phyloP scores from a whole-genome alignment of 768 basidiomycete genomes.

The Coprinopsis cinerea region DNA sequence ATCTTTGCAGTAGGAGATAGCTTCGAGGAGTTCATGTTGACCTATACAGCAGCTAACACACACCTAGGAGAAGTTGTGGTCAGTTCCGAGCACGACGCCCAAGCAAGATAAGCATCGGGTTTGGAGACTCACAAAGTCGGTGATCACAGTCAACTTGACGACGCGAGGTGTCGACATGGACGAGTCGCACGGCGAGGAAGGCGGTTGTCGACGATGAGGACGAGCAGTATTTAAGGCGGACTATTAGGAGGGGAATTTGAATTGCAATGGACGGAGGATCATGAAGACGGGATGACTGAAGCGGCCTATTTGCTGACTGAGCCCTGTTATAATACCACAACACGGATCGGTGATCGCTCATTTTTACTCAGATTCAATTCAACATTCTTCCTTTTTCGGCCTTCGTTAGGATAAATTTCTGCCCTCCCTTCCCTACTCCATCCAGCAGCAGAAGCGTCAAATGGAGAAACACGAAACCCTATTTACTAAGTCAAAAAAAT shows the following conservation, averaged over 20 bases:
- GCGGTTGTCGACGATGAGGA: slow-evolving; percentile 9
- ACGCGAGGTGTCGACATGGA: slow-evolving; percentile 33
- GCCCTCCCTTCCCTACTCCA: slow-evolving; percentile 1
- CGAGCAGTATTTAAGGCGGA: slow-evolving; percentile 5
- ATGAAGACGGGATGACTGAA: slow-evolving; percentile 21
- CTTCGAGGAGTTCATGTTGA: slow-evolving; percentile 46
- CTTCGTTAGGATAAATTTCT: slow-evolving; percentile 1
- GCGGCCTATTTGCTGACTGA: slow-evolving; percentile 24
- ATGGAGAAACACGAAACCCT: background rate
- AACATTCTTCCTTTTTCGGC: background rate
- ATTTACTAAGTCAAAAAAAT: background rate
- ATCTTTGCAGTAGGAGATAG: slow-evolving; percentile 43
- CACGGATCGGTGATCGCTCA: slow-evolving; percentile 15
- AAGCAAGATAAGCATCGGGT: slow-evolving; percentile 10
- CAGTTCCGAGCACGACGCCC: slow-evolving; percentile 5
- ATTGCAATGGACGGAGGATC: slow-evolving; percentile 21
- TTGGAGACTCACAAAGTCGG: slow-evolving; percentile 45
- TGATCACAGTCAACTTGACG: slow-evolving; percentile 43
- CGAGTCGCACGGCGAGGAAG: slow-evolving; percentile 4
- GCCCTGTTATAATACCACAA: slow-evolving; percentile 15
- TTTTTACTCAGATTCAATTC: slow-evolving; percentile 10
- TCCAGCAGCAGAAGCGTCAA: background rate
- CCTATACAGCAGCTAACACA: slow-evolving; percentile 50
- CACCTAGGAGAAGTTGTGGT: slow-evolving; percentile 23
- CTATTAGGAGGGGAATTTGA: slow-evolving; percentile 23